Evolutionary conservation across 106 monocot genomes (phyloP).

Genomic region (Allium fistulosum): DNA sequence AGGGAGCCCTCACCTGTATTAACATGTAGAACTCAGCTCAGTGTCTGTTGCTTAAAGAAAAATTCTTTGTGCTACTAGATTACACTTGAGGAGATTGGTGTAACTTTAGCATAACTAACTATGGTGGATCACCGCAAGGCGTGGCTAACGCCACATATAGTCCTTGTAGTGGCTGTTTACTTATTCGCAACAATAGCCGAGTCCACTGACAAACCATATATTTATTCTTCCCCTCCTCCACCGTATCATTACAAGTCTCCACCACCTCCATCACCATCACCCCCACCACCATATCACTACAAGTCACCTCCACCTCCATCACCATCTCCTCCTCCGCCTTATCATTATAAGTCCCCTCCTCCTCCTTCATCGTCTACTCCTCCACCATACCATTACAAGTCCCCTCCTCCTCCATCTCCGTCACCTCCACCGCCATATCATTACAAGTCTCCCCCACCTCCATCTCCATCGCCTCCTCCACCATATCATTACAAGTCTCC

Average conservation of each 20-base stretch:
- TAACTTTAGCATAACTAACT: not conserved
- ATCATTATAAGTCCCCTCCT: slow-evolving; percentile 2
- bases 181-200: not conserved
- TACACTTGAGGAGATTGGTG: no score
- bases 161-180: slow-evolving; percentile 3
- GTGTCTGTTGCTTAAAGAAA: no score
- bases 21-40: no score
- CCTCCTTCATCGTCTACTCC: not conserved
- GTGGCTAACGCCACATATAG: not conserved
- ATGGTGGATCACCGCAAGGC: slow-evolving; percentile 4
- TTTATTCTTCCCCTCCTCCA: slow-evolving; percentile 8
- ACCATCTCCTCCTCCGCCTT: not conserved
- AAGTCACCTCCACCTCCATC: not conserved
- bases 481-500: not conserved
- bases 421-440: not conserved
- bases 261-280: slow-evolving; percentile 2
- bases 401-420: not conserved
- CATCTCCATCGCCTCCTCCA: slow-evolving; percentile 2
- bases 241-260: not conserved
- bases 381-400: not conserved
- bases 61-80: no score
- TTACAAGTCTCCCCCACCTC: not conserved
- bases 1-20: no score
- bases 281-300: not conserved
- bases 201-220: not conserved